A percentile compares a stretch with the other conserved stretches of the same genome.
phyloP scores from a whole-genome alignment of 495 filamentous ascomycete genomes.

The Lophium mytilinum region DNA sequence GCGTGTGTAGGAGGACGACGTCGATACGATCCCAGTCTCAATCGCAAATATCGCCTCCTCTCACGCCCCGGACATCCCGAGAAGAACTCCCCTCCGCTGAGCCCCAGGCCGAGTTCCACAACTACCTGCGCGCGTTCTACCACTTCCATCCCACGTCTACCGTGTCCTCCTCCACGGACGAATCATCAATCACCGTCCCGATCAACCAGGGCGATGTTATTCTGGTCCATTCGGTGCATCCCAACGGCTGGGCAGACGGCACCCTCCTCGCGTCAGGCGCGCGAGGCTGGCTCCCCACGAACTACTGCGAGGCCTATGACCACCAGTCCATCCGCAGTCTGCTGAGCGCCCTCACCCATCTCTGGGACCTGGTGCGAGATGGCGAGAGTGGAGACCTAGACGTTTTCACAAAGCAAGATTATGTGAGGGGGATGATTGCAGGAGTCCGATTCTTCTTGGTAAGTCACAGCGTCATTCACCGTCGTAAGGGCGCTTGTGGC shows the following conservation, averaged over 20 bases:
- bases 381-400: constrained; percentile 55
- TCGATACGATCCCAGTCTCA: constrained; percentile 21
- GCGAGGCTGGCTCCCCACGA: constrained; percentile 94
- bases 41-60: constrained; percentile 26
- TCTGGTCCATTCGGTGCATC: constrained; percentile 92
- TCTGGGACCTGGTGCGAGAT: constrained; percentile 84
- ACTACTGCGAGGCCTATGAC: constrained; percentile 95
- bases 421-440: constrained; percentile 85
- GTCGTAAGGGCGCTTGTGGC: not conserved
- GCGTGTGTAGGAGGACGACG: constrained; percentile 2
- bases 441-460: constrained; percentile 87
- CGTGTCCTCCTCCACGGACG: constrained; percentile 58
- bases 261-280: constrained; percentile 83
- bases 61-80: constrained; percentile 25
- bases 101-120: constrained; percentile 67
- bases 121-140: constrained; percentile 93
- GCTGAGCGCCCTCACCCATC: constrained; percentile 76
- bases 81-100: constrained; percentile 8
- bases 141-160: constrained; percentile 75
- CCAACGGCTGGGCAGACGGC: constrained; percentile 98
- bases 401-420: constrained; percentile 77
- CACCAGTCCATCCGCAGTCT: constrained; percentile 75
- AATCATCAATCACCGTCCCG: constrained; percentile 59
- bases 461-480: constrained; percentile 33
- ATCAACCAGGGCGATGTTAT: constrained; percentile 88